A percentile compares a stretch with the other conserved stretches of the same genome.
Evolutionary conservation across 2,329 filamentous ascomycete genomes (phyloP).

Genomic region (Lachnellula arida): DNA sequence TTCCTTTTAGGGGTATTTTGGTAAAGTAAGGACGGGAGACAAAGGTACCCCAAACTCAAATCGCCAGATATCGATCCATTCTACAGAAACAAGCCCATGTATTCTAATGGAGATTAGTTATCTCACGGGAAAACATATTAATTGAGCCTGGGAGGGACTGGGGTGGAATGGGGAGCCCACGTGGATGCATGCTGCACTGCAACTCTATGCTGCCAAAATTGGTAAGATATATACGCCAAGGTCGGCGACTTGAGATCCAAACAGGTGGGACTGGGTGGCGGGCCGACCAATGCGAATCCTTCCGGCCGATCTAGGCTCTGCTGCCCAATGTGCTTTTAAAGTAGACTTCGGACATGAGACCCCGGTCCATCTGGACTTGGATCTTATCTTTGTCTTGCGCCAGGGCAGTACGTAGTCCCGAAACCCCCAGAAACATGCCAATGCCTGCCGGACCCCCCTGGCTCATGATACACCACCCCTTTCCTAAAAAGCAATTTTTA

Average conservation of each 20-base stretch:
- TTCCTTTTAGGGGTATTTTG: not conserved
- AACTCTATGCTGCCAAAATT: not conserved
- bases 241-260: constrained; percentile 9
- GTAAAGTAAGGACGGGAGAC: not conserved
- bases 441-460: not conserved
- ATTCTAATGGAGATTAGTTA: not conserved
- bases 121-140: constrained; percentile 1
- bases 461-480: not conserved
- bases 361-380: not conserved
- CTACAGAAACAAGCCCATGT: not conserved
- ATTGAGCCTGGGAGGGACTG: constrained; percentile 4
- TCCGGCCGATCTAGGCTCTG: not conserved
- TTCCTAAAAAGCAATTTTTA: constrained; percentile 9
- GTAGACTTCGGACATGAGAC: not conserved
- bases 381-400: not conserved
- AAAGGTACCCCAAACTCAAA: not conserved
- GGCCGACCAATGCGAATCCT: not conserved
- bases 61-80: not conserved
- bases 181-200: not conserved
- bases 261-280: not conserved
- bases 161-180: not conserved
- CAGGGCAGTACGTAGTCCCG: not conserved
- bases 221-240: not conserved
- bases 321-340: not conserved
- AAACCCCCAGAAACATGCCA: not conserved